Base-by-base conservation (phyloP, 163 green algal species). In the Scenedesmus sp. region DNA sequence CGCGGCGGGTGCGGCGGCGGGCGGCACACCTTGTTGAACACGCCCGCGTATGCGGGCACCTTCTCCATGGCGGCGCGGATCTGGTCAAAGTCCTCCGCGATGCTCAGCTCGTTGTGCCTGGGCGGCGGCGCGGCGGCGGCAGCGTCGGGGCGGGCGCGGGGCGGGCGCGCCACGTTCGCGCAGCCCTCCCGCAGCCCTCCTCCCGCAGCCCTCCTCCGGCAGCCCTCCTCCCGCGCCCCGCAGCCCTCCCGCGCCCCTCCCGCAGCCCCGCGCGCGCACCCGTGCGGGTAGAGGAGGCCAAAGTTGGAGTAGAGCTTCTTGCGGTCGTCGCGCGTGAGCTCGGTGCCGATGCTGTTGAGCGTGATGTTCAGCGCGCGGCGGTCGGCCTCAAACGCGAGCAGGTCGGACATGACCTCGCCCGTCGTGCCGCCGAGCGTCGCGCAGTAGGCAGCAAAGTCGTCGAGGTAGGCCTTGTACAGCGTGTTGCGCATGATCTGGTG, bases 351-450 rank as follows among this genome's bases (percentile, higher is more conserved):
- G 29, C 86, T 94, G 92, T 99, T 99, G 54, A 99, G 89, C 1
- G 96, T 99, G 86, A 99, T 99, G 89, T 97, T 98, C 22, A 99
- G 89, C 22, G 96, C 95, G 2, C 95, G 88, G 26, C 95, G 84
- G 87, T 99, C 96, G 29, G 96, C 94, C 91, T 99, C 96, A 86
- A 99, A 99, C 10, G 88, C 84, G 14, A 99, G 89, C 75, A 98
- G 84, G 62, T 98, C 93, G 18, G 83, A 84, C 96, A 99, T 99
- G 77, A 98, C 91, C 60, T 96, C 90, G 0, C 36, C 48, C 4
- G 96, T 99, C 56, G 90, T 91, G 60, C 95, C 93, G 14, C 95
- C 96, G 56, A 99, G 65, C 33, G 81, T 84, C 56, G 84, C 73
- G 84, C 93, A 97, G 82, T 94, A 95, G 7, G 86, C 42, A 0